Conservation (phyloP, 2,329 filamentous ascomycete species). For the Cytospora schulzeri region DNA sequence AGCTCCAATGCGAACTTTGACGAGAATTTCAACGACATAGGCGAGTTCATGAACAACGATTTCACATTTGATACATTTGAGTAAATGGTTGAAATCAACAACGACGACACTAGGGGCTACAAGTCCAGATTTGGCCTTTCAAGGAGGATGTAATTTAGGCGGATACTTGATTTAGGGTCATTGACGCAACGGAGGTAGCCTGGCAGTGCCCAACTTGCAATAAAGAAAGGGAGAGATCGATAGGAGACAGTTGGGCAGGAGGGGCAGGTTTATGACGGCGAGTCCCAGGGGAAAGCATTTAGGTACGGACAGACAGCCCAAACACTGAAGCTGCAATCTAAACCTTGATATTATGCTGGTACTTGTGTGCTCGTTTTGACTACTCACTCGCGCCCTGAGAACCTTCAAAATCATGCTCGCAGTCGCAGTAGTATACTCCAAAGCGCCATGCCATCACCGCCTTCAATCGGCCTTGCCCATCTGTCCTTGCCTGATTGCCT, state of each 20-base stretch:
- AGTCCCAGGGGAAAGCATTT: background rate
- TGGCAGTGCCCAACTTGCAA: background rate
- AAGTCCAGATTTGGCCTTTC: background rate
- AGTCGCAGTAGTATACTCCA: too few species aligned
- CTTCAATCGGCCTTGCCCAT: background rate
- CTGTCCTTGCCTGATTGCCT: background rate
- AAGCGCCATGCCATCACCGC: background rate
- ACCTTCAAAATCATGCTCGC: background rate
- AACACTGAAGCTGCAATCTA: background rate
- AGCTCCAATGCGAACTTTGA: conserved; percentile 42
- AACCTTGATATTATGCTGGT: background rate
- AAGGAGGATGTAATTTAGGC: background rate
- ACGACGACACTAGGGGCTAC: background rate
- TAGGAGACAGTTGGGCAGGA: background rate
- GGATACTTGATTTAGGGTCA: background rate
- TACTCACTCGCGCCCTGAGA: too few species aligned
- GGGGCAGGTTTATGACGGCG: too few species aligned
- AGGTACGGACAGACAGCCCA: background rate
- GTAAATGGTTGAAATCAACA: background rate
- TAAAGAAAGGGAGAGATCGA: background rate
- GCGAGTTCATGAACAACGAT: conserved; percentile 24
- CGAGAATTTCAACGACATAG: conserved; percentile 25
- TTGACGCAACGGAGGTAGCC: background rate
- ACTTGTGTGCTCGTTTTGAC: background rate
- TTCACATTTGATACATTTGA: conserved; percentile 21